phyloP scores from a whole-genome alignment of 306 rosid genomes.

The Leucaena leucocephala region DNA sequence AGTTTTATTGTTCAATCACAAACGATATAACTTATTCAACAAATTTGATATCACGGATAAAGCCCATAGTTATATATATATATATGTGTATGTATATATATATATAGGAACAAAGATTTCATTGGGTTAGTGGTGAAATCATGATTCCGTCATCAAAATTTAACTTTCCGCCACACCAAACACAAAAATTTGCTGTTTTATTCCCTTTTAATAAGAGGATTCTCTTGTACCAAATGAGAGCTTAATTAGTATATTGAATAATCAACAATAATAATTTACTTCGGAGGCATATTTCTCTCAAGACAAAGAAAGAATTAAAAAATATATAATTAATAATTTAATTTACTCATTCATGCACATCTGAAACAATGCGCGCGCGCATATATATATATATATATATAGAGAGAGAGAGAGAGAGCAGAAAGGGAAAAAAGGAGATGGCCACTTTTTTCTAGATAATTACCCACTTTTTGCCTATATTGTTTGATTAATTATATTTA shows the following conservation, averaged over 20 bases:
- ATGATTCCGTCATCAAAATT: not conserved
- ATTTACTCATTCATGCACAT: not conserved
- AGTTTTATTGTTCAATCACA: too few relatives aligned
- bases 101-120: not conserved
- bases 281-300: not conserved
- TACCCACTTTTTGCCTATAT: not conserved
- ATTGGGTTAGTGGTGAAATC: not conserved
- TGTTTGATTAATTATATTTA: not conserved
- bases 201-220: not conserved
- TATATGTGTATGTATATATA: not conserved
- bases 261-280: not conserved
- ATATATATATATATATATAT: too few relatives aligned
- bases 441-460: conserved; percentile 14
- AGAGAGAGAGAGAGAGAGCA: not conserved
- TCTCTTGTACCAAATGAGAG: not conserved
- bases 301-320: not conserved
- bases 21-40: not conserved
- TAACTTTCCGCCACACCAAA: not conserved
- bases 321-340: not conserved
- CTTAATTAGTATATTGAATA: not conserved
- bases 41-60: not conserved
- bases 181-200: not conserved
- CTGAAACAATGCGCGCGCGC: not conserved
- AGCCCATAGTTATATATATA: not conserved
- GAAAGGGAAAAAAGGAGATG: not conserved